Evolutionary conservation across 2,329 filamentous ascomycete species (phyloP).

Genomic region (Rhinocladiella similis): DNA sequence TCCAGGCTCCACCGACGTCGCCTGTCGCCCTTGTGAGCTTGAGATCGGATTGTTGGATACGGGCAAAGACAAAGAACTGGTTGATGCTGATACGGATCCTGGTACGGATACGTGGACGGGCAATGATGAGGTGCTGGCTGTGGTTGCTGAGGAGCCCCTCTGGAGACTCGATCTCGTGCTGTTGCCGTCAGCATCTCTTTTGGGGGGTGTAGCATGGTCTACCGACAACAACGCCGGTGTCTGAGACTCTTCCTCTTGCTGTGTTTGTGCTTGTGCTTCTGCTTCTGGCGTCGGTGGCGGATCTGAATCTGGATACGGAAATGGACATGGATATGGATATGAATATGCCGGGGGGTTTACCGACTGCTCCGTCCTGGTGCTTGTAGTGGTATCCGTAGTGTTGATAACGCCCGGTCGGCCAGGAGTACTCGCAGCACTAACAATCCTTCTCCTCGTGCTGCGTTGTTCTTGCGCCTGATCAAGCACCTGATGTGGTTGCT

Average conservation of each 20-base stretch:
- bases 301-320: no score
- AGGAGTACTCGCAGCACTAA: not conserved
- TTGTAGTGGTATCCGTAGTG: no score
- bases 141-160: not conserved
- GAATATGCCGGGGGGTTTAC: no score
- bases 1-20: conserved; percentile 13
- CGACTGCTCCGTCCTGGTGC: no score
- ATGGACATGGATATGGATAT: no score
- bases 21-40: not conserved
- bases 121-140: not conserved
- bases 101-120: no score
- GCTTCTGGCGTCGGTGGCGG: conserved; percentile 3
- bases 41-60: not conserved
- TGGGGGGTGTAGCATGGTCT: no score
- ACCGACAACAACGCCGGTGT: not conserved
- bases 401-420: no score
- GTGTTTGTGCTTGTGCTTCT: not conserved
- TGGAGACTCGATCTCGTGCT: no score
- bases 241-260: not conserved
- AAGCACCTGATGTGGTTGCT: not conserved
- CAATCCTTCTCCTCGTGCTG: not conserved
- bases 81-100: conserved; percentile 1
- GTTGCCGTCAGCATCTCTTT: no score
- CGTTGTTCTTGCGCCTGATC: not conserved
- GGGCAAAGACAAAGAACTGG: not conserved